These are phyloP conservation scores for Stellera chamaejasme DNA, from an alignment of 345 rosid genomes.

Conservation along the genomic window DNA sequence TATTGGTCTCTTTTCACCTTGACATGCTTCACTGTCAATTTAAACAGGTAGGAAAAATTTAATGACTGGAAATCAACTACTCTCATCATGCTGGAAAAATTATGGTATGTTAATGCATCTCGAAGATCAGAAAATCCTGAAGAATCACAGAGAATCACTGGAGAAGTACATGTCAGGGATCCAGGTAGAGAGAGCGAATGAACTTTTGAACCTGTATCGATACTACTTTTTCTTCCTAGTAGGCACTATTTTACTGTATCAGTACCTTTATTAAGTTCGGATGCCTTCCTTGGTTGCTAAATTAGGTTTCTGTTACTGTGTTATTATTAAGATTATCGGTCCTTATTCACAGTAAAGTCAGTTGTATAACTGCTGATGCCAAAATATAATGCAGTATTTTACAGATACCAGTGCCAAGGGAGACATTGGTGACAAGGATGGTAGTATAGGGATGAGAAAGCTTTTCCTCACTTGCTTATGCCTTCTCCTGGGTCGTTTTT, in stretches of 20 bases:
- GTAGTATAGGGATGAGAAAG: constrained; percentile 56
- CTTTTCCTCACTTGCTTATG: constrained; percentile 84
- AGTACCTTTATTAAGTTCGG: neutral
- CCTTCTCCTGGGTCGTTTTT: constrained; percentile 82
- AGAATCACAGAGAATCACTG: constrained; percentile 52
- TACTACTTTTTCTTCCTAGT: neutral
- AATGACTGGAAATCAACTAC: constrained; percentile 40
- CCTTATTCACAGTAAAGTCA: constrained; percentile 15
- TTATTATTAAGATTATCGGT: constrained; percentile 1
- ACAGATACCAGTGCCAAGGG: constrained; percentile 43
- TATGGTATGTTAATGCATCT: constrained; percentile 56
- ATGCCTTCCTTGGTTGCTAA: neutral
- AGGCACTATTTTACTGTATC: neutral
- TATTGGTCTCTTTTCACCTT: constrained; percentile 14
- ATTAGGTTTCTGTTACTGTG: neutral
- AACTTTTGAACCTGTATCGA: neutral
- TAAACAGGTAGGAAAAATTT: constrained; percentile 30
- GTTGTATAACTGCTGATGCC: constrained; percentile 22
- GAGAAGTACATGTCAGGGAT: constrained; percentile 72
- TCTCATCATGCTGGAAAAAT: constrained; percentile 91
- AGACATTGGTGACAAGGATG: constrained; percentile 30
- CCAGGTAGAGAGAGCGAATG: constrained; percentile 41
- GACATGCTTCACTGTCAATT: constrained; percentile 16
- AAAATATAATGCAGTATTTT: constrained; percentile 43
- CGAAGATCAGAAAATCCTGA: constrained; percentile 58